Base-by-base conservation (phyloP, 495 filamentous ascomycete species). In the Penicillium bialowiezense region DNA sequence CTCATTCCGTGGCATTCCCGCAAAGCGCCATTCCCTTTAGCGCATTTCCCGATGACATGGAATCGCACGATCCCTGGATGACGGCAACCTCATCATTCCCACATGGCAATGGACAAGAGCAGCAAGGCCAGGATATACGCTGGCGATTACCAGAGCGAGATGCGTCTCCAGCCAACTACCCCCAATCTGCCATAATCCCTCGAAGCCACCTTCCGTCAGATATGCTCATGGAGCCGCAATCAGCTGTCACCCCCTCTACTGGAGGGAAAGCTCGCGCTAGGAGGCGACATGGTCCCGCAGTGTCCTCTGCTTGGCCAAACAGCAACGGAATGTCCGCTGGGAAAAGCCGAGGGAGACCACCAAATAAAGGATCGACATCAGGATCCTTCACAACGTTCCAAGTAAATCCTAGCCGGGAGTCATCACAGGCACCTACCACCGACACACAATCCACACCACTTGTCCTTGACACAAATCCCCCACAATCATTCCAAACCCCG, bases 291-390 rank as follows among this genome's bases (percentile, higher is more conserved):
- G 92, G 92, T 0, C 91, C 93, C 0, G 90, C 88, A 2, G 91
- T 98, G 2, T 98, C 93, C 6, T 96, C 92, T 19, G 93, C 93
- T 10, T 98, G 93, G 93, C 82, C 88, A 15, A 87, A 80, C 44
- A 83, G 79, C 36, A 82, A 79, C 4, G 78, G 79, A 23, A 75
- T 82, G 18, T 70, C 82, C 2, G 82, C 75, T 7, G 89, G 90
- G 4, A 95, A 93, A 50, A 68, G 89, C 13, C 74, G 93, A 36
- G 93, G 93, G 8, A 73, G 93, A 49, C 93, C 93, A 44, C 91
- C 92, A 3, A 90, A 83, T 52, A 89, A 87, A 63, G 82, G 89
- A 15, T 81, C 80, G 13, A 75, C 86, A 12, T 78, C 73, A 3
- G 90, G 89, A 0, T 90, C 91, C 6, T 93, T 92, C 59, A 90